Base-by-base conservation (phyloP, 352 stramenopile species). In the Pythium brassicae region DNA sequence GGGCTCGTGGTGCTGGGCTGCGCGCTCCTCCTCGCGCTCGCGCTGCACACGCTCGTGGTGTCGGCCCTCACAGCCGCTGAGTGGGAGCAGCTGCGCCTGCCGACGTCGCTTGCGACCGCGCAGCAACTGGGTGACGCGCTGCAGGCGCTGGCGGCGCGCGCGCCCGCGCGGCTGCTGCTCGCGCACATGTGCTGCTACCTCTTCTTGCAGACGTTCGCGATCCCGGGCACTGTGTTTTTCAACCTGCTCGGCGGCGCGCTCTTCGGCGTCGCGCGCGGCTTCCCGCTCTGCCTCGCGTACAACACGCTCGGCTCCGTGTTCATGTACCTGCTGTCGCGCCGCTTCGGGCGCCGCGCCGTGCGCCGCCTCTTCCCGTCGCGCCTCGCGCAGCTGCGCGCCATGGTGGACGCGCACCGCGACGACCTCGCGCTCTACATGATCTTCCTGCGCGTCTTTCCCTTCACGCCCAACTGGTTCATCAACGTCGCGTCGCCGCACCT, bases 401-500 rank as follows among this genome's bases (percentile, higher is more conserved):
- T 83, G 70, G 60, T 92, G 37, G 76, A 92, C 53, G 61, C 57
- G 4, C 79, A 92, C 50, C 72, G 79, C n/a, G 68, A 87, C 59
- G 79, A 92, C 59, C 72, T 92, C 53, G 74, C 69, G 58, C 65
- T 90, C n/a, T 92, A 92, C 66, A 89, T 90, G 74, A 66, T 90
- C 23, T 92, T 90, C 61, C 53, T 92, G 51, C 77, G 83, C 29
- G 78, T 92, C 4, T 92, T 92, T 58, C 82, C 82, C 27, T 90
- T 92, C 63, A 88, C 82, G 19, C 82, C 82, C 61, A 92, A 92
- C 59, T 92, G 82, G 82, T 92, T 92, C 52, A 87, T 92, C 70
- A 92, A 92, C 73, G 66, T 92, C 66, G 81, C 82, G 57, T 86
- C 82, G 35, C 79, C 82, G 35, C 82, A 92, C 43, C 55, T 92